Percentiles rank a stretch among this genome's conserved stretches.
phyloP scores from a whole-genome alignment of 345 rosid species.

The Kernera saxatilis region DNA sequence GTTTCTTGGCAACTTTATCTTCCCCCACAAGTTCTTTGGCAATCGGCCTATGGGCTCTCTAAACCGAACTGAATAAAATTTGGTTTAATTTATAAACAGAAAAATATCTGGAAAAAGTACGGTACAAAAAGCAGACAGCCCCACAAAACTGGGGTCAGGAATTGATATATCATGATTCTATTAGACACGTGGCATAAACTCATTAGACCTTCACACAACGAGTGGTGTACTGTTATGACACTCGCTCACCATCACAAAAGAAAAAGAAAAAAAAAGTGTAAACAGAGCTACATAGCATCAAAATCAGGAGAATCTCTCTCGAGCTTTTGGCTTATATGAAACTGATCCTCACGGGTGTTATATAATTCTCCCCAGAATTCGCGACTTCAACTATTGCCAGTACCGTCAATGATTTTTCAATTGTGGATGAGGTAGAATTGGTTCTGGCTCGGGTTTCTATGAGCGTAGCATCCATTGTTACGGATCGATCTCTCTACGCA shows the following conservation, averaged over 20 bases:
- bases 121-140: not conserved
- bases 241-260: not conserved
- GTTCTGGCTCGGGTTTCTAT: slow-evolving; percentile 40
- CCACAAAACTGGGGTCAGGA: not conserved
- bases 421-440: slow-evolving; percentile 47
- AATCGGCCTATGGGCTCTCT: slow-evolving; percentile 89
- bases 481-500: slow-evolving; percentile 31
- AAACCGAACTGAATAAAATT: not conserved
- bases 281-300: not conserved
- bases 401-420: too few species aligned
- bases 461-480: slow-evolving; percentile 42
- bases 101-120: not conserved
- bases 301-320: not conserved
- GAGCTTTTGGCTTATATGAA: not conserved
- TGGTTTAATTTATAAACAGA: not conserved
- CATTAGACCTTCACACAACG: not conserved
- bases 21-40: slow-evolving; percentile 89
- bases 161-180: not conserved
- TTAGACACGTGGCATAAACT: not conserved
- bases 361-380: not conserved
- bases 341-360: slow-evolving; percentile 2
- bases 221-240: not conserved
- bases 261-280: not conserved
- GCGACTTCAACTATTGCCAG: not conserved
- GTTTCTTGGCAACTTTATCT: slow-evolving; percentile 74